These are phyloP conservation scores for Pythium sp. DNA, from an alignment of 352 stramenopile species.

Conservation along the genomic window DNA sequence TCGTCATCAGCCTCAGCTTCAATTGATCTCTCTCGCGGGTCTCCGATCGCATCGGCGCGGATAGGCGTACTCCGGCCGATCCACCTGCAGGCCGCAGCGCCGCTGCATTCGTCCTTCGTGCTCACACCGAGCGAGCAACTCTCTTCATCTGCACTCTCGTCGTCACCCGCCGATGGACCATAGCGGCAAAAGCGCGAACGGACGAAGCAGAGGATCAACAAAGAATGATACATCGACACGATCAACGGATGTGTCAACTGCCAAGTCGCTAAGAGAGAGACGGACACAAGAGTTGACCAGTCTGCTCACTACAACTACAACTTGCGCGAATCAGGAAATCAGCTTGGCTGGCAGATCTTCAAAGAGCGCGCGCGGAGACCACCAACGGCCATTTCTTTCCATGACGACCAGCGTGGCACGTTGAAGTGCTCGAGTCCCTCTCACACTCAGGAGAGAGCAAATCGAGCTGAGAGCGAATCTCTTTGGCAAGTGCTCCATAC, in stretches of 20 bases:
- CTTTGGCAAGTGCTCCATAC: too few relatives aligned
- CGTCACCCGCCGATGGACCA: neutral
- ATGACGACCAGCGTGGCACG: neutral
- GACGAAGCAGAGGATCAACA: neutral
- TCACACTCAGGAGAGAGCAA: neutral
- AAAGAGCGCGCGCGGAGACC: neutral
- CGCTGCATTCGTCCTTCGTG: slow-evolving; percentile 51
- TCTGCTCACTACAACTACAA: neutral
- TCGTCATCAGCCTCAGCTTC: slow-evolving; percentile 1
- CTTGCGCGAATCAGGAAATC: neutral
- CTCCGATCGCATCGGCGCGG: slow-evolving; percentile 9
- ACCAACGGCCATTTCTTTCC: neutral
- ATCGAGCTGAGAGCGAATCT: neutral
- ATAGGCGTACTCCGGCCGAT: slow-evolving; percentile 27
- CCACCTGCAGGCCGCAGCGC: slow-evolving; percentile 4
- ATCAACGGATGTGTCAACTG: neutral
- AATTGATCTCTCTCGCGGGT: neutral
- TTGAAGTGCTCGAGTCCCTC: neutral
- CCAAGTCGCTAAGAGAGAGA: neutral
- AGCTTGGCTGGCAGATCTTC: neutral
- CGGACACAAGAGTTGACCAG: neutral
- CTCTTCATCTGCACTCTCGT: neutral
- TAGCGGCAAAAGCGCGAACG: neutral
- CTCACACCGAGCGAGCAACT: slow-evolving; percentile 27
- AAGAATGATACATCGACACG: neutral